Evolutionary conservation across 2,329 filamentous ascomycete species (phyloP), one percentile per base, ranked within the genome.

Genomic region (Fusarium sp.): DNA sequence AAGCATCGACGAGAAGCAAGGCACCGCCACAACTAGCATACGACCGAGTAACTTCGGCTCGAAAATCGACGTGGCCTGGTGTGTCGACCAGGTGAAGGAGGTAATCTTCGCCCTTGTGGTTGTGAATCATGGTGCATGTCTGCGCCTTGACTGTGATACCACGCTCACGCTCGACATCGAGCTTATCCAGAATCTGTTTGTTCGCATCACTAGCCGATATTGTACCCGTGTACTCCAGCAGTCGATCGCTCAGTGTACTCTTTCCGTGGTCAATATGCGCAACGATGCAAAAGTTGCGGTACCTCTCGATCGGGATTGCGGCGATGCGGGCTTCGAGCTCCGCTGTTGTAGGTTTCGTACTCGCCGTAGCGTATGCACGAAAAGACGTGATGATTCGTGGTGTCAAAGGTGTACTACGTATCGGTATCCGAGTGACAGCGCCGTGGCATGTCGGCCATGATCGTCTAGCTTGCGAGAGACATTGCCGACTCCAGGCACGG

Each of bases 211-310:
- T 94, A 0, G 92, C 87, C 73, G 92, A 84, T 69, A 99, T 98
- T 8, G 95, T 98, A 20, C 96, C 95, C 1, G 96, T 99, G 69
- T 97, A 85, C 84, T 99, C 96, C 66, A 99, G 87, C 55, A 99
- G 84, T 4, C 96, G 91, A 77, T 99, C 96, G 72, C 92, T 95
- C 54, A 99, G 89, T 6, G 96, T 99, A 78, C 93, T 97, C 82
- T 99, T 99, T 75, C 96, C 96, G 89, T 99, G 96, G 79, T 99
- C 96, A 78, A 99, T 97, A 79, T 99, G 96, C 11, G 96, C 96
- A 52, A 99, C 95, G 76, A 99, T 98, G 81, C 96, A 99, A 80
- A 99, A 99, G 80, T 99, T 99, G 68, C 96, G 91, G 72, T 90
- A 95, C 20, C 92, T 88, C 59, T 92, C 89, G 74, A 95, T 91